phyloP scores from a whole-genome alignment of 805 yeast genomes.

The Komagataella phaffii region DNA sequence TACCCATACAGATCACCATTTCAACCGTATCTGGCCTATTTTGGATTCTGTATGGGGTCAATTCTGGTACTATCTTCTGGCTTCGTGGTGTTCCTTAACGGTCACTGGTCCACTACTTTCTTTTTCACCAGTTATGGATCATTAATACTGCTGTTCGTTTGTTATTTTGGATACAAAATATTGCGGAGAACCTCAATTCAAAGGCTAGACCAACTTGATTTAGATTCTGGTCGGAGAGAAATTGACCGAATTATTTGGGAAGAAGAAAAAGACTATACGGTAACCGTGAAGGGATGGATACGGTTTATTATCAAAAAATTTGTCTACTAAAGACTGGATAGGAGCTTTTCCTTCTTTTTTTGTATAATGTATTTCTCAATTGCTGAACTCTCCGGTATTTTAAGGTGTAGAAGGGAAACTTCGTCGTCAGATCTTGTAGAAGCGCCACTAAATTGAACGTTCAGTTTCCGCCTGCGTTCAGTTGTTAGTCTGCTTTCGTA shows the following conservation, averaged over 20 bases:
- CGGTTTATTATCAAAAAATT: background rate
- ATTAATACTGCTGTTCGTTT: constrained; percentile 26
- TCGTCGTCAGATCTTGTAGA: background rate
- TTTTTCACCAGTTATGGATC: constrained; percentile 45
- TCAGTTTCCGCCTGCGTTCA: background rate
- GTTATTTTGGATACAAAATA: constrained; percentile 36
- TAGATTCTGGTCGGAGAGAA: constrained; percentile 77
- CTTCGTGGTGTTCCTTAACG: constrained; percentile 33
- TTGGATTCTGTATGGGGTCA: constrained; percentile 31
- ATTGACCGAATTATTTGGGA: constrained; percentile 75
- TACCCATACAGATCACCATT: constrained; percentile 43
- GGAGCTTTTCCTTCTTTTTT: background rate
- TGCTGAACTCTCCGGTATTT: background rate
- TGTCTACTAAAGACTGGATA: background rate
- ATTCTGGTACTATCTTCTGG: constrained; percentile 33
- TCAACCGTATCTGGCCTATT: constrained; percentile 39
- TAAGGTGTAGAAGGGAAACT: background rate
- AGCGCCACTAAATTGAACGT: background rate
- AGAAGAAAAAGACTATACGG: constrained; percentile 31
- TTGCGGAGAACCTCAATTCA: constrained; percentile 51
- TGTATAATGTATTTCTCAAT: background rate
- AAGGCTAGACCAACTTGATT: constrained; percentile 60
- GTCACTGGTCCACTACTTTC: constrained; percentile 33
- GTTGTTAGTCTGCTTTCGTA: constrained; percentile 13
- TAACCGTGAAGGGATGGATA: background rate